Percentiles rank a stretch among this genome's conserved stretches.
phyloP scores from a whole-genome alignment of 495 filamentous ascomycete species.

The Penicillium macrosclerotiorum region DNA sequence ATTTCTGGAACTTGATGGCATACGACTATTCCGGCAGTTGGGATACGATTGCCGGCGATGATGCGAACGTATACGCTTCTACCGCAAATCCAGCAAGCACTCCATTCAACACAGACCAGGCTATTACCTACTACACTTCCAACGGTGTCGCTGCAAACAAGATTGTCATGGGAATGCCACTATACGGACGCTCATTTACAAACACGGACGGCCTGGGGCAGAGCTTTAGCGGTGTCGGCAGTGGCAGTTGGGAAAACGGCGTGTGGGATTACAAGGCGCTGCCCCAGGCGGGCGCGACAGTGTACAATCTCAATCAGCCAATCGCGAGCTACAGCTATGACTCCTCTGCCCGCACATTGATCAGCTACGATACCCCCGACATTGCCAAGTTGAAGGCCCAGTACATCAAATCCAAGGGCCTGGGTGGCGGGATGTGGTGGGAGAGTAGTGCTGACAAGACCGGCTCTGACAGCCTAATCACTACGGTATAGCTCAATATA shows the following conservation, averaged over 20 bases:
- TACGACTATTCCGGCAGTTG: conserved; percentile 74
- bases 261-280: conserved; percentile 74
- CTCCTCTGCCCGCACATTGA: conserved; percentile 48
- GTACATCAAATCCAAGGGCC: conserved; percentile 59
- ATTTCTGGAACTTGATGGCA: conserved; percentile 75
- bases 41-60: conserved; percentile 67
- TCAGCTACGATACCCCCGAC: conserved; percentile 69
- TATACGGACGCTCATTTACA: conserved; percentile 80
- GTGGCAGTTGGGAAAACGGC: conserved; percentile 68
- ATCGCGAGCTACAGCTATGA: conserved; percentile 72
- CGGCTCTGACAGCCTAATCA: conserved; percentile 57
- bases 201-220: conserved; percentile 68
- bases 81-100: conserved; percentile 53
- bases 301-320: conserved; percentile 10
- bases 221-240: conserved; percentile 66
- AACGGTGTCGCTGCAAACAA: conserved; percentile 62
- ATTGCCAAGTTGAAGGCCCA: conserved; percentile 59
- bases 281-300: conserved; percentile 33
- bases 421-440: conserved; percentile 91
- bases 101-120: conserved; percentile 66
- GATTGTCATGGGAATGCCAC: conserved; percentile 77
- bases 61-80: conserved; percentile 68
- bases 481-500: conserved; percentile 35
- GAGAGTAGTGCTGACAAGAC: conserved; percentile 71
- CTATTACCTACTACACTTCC: conserved; percentile 59